These are phyloP conservation scores for Cercis canadensis DNA, from an alignment of 306 rosid species.

Conservation along the genomic window DNA sequence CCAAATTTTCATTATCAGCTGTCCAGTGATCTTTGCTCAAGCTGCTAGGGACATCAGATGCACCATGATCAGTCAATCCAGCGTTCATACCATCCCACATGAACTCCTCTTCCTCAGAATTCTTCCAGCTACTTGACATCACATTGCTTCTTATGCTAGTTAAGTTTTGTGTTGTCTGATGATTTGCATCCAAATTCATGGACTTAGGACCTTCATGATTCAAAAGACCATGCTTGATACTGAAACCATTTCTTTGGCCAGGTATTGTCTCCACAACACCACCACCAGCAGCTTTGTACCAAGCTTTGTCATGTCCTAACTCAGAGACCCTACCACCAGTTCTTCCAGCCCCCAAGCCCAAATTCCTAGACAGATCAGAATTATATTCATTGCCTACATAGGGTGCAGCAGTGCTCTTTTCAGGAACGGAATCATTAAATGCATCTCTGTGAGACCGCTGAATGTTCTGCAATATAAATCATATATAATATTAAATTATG, in stretches of 20 bases:
- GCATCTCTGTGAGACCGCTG: constrained; percentile 60
- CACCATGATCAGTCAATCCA: constrained; percentile 51
- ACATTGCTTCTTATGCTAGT: constrained; percentile 46
- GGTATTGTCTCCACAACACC: constrained; percentile 52
- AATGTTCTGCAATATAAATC: constrained; percentile 60
- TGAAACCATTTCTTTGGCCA: constrained; percentile 75
- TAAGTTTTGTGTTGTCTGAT: background rate
- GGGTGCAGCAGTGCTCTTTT: constrained; percentile 52
- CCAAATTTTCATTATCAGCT: constrained; percentile 76
- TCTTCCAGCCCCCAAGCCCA: constrained; percentile 49
- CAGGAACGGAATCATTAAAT: constrained; percentile 55
- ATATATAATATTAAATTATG: constrained; percentile 29
- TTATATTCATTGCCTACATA: constrained; percentile 62
- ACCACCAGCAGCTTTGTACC: constrained; percentile 54
- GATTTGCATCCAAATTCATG: too few species aligned
- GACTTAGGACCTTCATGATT: constrained; percentile 39
- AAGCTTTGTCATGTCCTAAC: constrained; percentile 62
- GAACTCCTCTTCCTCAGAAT: constrained; percentile 93
- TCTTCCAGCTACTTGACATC: constrained; percentile 76
- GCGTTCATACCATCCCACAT: constrained; percentile 82
- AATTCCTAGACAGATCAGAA: constrained; percentile 59
- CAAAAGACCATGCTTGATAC: constrained; percentile 52
- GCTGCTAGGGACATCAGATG: constrained; percentile 51
- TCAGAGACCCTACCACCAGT: constrained; percentile 55
- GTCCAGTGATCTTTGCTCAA: constrained; percentile 57